These are phyloP conservation scores for Chlorella sorokiniana DNA, from an alignment of 139 green algal genomes.

Conservation along the genomic window DNA sequence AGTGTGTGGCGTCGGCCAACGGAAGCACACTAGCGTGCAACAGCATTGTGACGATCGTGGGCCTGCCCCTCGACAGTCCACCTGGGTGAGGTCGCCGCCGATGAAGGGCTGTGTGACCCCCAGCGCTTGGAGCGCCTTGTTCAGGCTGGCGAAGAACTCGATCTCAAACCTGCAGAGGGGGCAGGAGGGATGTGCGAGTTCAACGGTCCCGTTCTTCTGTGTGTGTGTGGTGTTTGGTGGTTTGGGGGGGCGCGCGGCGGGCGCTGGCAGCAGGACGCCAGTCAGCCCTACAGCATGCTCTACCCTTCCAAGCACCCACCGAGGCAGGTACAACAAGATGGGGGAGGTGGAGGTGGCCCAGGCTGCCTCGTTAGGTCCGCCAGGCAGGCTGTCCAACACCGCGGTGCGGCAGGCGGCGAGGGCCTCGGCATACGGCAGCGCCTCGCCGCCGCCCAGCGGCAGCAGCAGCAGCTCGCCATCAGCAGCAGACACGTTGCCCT, in stretches of 20 bases:
- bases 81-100: constrained; percentile 31
- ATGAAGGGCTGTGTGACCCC: constrained; percentile 26
- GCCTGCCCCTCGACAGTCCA: neutral
- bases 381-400: neutral
- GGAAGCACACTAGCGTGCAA: too few species aligned
- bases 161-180: constrained; percentile 38
- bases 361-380: too few species aligned
- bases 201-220: too few species aligned
- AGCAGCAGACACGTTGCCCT: neutral
- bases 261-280: too few species aligned
- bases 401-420: neutral
- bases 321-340: too few species aligned
- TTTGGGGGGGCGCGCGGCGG: too few species aligned
- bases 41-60: neutral
- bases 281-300: too few species aligned
- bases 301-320: too few species aligned
- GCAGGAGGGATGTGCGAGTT: neutral
- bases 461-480: neutral
- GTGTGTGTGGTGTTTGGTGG: too few species aligned
- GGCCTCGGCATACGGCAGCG: neutral
- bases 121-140: constrained; percentile 1
- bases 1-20: too few species aligned
- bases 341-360: too few species aligned
- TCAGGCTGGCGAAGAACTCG: constrained; percentile 4
- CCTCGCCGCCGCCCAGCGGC: too few species aligned